Base-by-base conservation (phyloP, 2,329 filamentous ascomycete genomes). In the Daldinia sp. region DNA sequence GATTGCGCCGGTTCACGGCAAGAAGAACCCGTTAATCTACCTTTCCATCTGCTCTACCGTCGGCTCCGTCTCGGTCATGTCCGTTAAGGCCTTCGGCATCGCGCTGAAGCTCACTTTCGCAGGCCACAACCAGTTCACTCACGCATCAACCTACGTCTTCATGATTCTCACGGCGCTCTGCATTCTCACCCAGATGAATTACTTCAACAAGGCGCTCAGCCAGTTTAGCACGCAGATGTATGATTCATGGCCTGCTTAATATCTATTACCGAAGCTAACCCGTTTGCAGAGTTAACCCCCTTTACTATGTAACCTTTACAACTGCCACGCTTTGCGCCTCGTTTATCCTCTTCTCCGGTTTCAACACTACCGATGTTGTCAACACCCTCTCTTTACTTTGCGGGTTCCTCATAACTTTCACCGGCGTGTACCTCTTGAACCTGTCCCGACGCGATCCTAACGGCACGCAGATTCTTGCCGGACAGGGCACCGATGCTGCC, bases 141-240 rank as follows among this genome's bases (percentile, higher is more conserved):
- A 97, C 75, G 93, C 97, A 1, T 97, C 94, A 56, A 99, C 97
- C 67, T 99, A 99, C 76, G 94, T 98, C 71, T 99, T 99, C 80
- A 90, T 95, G 81, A 98, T 99, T 73, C 89, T 98, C 72, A 96
- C 94, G 0, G 86, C 87, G 2, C 93, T 98, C 72, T 99, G 96
- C 84, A 98, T 99, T 78, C 81, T 99, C 73, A 98, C 94, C 7
- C 96, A 99, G 85, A 98, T 99, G 96, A 99, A 99, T 82, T 99
- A 99, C 82, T 97, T 99, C 82, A 99, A 99, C 86, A 99, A 99
- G 82, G 96, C 96, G 6, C 84, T 99, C 67, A 97, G 93, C 80
- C 94, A 97, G 77, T 99, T 98, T 82, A 95, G 93, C 33, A 98
- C 96, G 35, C 97, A 97, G 75, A 97, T 99, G 94, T 97, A 87